Base-by-base conservation (phyloP, 108 stramenopile species). In the Nannochloropsis salina region DNA sequence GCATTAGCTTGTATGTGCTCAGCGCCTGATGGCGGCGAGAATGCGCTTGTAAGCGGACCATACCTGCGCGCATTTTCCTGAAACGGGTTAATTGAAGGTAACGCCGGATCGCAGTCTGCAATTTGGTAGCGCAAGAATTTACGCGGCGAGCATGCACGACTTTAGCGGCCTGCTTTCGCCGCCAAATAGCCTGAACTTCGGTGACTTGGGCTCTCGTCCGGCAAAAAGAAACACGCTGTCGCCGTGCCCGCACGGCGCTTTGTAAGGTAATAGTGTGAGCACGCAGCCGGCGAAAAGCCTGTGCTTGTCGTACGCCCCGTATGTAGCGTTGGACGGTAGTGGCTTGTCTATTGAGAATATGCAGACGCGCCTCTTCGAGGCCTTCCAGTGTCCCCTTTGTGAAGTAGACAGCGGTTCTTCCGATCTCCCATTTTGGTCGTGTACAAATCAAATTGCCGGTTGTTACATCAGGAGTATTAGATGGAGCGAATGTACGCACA, bases 331-430 rank as follows among this genome's bases (percentile, higher is more conserved):
- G 87, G 42, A 87, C 41, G 22, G 45, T 41, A 40, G 83, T 80
- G 6, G 80, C 87, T 44, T 80, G 82, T 18, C 41, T 31, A 11
- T 83, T 61, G 20, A 79, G 41, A 83, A 80, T 45, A 40, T 45
- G 20, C 44, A 87, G 83, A 42, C 87, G 87, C 22, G 44, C 83
- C 22, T 51, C 74, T 45, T 87, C 87, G 43, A 87, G 42, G 79
- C 44, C 44, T 80, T 87, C 87, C 9, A 84, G 83, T 22, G 79
- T 83, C 10, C 83, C 87, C 40, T 42, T 41, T 15, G 79, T 74
- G 83, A 87, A 87, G 80, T 81, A 87, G 83, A 84, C 83, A 43
- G 61, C 47, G 79, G 82, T 87, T n/a, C 80, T 74, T 0, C 87
- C 87, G 80, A 87, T 87, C 83, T 87, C 87, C 79, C 80, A 87